Percentiles rank a stretch among this genome's conserved stretches.
These are phyloP conservation scores for Cadophora malorum DNA, from an alignment of 2,329 filamentous ascomycete genomes.

Conservation along the genomic window DNA sequence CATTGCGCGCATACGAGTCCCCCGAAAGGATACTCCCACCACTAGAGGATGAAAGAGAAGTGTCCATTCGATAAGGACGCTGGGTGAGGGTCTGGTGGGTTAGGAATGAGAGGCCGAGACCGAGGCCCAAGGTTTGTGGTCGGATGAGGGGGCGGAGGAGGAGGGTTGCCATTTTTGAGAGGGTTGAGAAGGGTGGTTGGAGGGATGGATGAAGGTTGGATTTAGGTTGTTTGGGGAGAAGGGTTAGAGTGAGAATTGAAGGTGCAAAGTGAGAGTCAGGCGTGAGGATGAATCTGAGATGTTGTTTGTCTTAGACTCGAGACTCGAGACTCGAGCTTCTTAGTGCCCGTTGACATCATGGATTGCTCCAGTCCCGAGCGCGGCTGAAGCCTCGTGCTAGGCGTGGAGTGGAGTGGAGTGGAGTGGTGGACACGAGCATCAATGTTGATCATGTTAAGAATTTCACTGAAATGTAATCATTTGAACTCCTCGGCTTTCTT, in stretches of 20 bases:
- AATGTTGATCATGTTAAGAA: no score
- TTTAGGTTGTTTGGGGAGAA: no score
- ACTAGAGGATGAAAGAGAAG: conserved; percentile 14
- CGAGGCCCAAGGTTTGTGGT: conserved; percentile 44
- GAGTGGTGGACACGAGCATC: no score
- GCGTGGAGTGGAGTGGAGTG: no score
- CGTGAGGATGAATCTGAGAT: background rate
- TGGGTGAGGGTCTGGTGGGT: conserved; percentile 36
- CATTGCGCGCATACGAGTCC: conserved; percentile 43
- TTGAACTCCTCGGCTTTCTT: no score
- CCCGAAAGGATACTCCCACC: background rate
- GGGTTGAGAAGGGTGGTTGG: no score
- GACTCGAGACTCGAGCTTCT: background rate
- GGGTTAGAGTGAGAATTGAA: no score
- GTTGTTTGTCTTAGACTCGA: background rate
- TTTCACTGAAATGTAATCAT: no score
- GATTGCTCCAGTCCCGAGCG: conserved; percentile 7
- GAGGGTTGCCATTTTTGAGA: conserved; percentile 42
- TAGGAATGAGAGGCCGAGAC: conserved; percentile 46
- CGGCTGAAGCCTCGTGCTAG: conserved; percentile 19
- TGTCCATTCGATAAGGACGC: conserved; percentile 45
- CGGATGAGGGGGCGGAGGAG: conserved; percentile 43
- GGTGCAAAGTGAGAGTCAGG: no score
- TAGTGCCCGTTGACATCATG: conserved; percentile 21
- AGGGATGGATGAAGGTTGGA: no score